Evolutionary conservation across 768 basidiomycete genomes (phyloP).

Genomic region (Inosperma sp.): DNA sequence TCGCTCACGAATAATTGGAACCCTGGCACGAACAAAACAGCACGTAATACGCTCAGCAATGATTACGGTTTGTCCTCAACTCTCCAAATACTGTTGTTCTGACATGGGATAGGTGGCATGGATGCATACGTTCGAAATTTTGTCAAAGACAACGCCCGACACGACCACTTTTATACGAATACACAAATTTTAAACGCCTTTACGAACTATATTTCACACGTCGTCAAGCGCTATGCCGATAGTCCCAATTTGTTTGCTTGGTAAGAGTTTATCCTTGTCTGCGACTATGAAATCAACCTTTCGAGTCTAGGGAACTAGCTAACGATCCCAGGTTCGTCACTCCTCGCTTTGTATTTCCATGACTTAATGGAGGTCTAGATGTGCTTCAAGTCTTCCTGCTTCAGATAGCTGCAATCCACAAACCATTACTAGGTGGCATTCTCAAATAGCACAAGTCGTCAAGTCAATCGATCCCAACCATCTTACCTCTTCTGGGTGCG

Average conservation of each 20-base stretch:
- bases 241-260: slow-evolving; percentile 50
- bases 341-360: not conserved
- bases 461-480: slow-evolving; percentile 55
- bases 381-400: slow-evolving; percentile 49
- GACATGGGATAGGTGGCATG: slow-evolving; percentile 48
- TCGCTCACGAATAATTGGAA: slow-evolving; percentile 63
- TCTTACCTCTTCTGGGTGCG: slow-evolving; percentile 58
- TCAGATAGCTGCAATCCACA: slow-evolving; percentile 42
- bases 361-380: slow-evolving; percentile 34
- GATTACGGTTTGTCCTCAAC: slow-evolving; percentile 46
- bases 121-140: slow-evolving; percentile 58
- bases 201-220: slow-evolving; percentile 50
- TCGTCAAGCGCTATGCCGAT: slow-evolving; percentile 54
- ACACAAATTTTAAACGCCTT: slow-evolving; percentile 46
- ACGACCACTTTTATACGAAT: slow-evolving; percentile 60
- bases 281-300: not conserved
- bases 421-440: slow-evolving; percentile 56
- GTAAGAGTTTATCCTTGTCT: slow-evolving; percentile 26
- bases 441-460: slow-evolving; percentile 42
- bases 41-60: slow-evolving; percentile 54
- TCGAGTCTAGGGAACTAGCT: slow-evolving; percentile 49
- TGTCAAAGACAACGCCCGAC: slow-evolving; percentile 32
- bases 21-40: slow-evolving; percentile 27
- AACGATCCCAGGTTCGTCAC: slow-evolving; percentile 55
- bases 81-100: not conserved